Conservation (phyloP, 1,284 basidiomycete species). For the Irpex rosettiformis region DNA sequence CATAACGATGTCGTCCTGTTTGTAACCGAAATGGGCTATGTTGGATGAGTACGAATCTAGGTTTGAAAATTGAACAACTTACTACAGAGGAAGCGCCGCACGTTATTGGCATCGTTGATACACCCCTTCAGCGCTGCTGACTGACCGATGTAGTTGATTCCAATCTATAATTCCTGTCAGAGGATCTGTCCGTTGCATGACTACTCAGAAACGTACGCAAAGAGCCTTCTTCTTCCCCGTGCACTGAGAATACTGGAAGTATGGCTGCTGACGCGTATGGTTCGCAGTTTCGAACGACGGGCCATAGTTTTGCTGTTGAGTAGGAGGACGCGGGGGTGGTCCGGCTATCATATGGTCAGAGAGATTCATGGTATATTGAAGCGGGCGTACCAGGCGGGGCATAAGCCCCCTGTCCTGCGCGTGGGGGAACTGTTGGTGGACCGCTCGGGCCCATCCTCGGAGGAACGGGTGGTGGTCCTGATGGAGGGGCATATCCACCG, state of each 20-base stretch:
- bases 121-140: constrained; percentile 70
- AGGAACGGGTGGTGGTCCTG: constrained; percentile 26
- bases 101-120: constrained; percentile 85
- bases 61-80: constrained; percentile 21
- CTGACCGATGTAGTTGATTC: constrained; percentile 80
- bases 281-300: constrained; percentile 53
- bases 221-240: constrained; percentile 79
- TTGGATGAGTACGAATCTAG: not conserved
- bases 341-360: constrained; percentile 24
- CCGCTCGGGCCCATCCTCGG: constrained; percentile 27
- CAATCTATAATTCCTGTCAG: constrained; percentile 47
- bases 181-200: not conserved
- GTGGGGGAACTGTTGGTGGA: constrained; percentile 13
- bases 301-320: constrained; percentile 64
- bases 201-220: constrained; percentile 46
- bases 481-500: constrained; percentile 23
- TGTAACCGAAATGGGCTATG: constrained; percentile 67
- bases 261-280: constrained; percentile 44
- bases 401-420: constrained; percentile 17
- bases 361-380: not conserved
- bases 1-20: constrained; percentile 80
- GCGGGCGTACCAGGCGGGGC: constrained; percentile 27
- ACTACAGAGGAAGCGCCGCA: constrained; percentile 73
- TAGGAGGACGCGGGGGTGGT: constrained; percentile 54
- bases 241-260: constrained; percentile 85